These are phyloP conservation scores for Kwoniella heveanensis DNA, from an alignment of 768 basidiomycete species.

Conservation along the genomic window DNA sequence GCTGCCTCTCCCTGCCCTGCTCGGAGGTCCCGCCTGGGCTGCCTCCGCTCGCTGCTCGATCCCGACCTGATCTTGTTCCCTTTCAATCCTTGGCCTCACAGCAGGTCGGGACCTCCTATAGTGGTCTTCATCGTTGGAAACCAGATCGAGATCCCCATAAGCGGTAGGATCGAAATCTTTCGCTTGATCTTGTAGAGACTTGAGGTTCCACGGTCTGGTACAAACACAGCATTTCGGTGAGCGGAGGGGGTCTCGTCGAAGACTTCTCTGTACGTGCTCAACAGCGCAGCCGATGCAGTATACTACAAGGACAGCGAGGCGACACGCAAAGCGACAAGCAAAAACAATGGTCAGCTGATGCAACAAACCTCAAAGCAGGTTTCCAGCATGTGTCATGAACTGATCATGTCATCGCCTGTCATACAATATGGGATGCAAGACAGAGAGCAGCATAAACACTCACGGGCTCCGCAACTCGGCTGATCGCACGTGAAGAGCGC, in stretches of 20 bases:
- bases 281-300: slow-evolving; percentile 19
- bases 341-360: no score
- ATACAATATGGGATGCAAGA: no score
- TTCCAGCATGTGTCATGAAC: no score
- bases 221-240: slow-evolving; percentile 9
- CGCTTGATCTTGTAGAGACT: slow-evolving; percentile 1
- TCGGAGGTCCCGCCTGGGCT: no score
- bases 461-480: slow-evolving; percentile 18
- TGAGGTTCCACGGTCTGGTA: slow-evolving; percentile 17
- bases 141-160: not conserved
- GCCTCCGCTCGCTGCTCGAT: not conserved
- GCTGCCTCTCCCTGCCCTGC: not conserved
- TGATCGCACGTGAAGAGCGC: slow-evolving; percentile 19
- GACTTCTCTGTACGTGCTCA: not conserved
- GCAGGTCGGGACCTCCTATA: not conserved
- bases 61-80: not conserved
- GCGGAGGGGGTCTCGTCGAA: not conserved
- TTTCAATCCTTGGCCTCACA: not conserved
- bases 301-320: slow-evolving; percentile 7
- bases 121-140: not conserved
- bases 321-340: no score
- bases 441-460: no score
- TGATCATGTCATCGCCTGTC: no score
- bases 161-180: slow-evolving; percentile 10
- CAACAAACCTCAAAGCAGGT: no score